A percentile compares a stretch with the other conserved stretches of the same genome.
phyloP scores from a whole-genome alignment of 1,284 basidiomycete species.

The Ceratobasidium sp. region DNA sequence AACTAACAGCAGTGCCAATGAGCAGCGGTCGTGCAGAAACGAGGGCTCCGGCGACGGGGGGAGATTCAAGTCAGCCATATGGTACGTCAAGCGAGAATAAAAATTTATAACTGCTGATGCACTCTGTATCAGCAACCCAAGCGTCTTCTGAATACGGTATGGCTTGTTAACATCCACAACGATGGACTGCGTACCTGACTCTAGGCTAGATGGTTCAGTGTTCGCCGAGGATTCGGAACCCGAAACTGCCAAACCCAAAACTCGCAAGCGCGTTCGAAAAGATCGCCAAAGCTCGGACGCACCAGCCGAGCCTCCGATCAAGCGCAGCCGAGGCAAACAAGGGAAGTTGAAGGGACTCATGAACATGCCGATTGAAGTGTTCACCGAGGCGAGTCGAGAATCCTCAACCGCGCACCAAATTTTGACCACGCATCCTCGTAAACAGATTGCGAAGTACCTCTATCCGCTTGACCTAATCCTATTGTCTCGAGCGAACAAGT shows the following conservation, averaged over 20 bases:
- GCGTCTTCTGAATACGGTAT: background rate
- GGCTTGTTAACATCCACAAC: background rate
- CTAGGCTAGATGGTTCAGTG: background rate
- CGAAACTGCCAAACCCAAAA: background rate
- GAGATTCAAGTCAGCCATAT: background rate
- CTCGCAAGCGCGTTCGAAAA: background rate
- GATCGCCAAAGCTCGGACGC: background rate
- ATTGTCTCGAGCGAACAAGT: conserved; percentile 38
- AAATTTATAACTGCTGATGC: background rate
- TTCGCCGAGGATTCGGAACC: background rate
- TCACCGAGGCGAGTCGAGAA: background rate
- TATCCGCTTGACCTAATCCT: conserved; percentile 34
- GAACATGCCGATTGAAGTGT: conserved; percentile 23
- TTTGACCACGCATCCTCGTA: background rate
- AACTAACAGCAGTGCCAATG: background rate
- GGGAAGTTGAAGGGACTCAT: conserved; percentile 2
- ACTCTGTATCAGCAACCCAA: background rate
- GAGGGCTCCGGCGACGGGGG: background rate
- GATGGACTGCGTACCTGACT: background rate
- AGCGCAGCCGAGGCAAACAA: background rate
- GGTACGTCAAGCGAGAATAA: background rate
- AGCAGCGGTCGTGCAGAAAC: background rate
- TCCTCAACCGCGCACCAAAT: background rate
- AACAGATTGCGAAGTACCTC: conserved; percentile 11
- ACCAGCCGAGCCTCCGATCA: background rate